Base-by-base conservation (phyloP, 2,329 filamentous ascomycete species). In the Xylariaceae sp. region DNA sequence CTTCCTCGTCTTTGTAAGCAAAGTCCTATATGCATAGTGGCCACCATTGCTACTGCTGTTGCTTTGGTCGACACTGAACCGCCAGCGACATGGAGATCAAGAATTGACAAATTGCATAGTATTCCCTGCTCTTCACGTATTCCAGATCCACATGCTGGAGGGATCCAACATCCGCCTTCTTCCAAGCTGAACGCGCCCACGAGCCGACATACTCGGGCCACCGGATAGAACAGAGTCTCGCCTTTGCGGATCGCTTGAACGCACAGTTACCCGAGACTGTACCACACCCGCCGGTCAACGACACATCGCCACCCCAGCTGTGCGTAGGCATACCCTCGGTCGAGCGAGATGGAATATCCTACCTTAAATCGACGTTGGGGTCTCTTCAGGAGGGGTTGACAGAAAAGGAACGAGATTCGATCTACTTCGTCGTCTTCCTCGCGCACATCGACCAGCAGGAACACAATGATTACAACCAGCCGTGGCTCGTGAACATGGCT, bases 271-370 rank as follows among this genome's bases (percentile, higher is more conserved):
- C 27, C 27, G 43, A 32, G 11, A 16, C 39, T 10, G 27, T 34
- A 12, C 17, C 22, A 20, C 39, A 32, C n/a, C 19, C 19, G 12
- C 20, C 23, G 4, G 23, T 14, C 14, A 37, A 19, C 22, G 21
- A 21, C 6, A 37, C 4, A 5, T 5, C 3, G 20, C 8, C 42
- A 2, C 54, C 54, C 14, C 48, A 55, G 20, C 17, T 59, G 21
- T 59, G 55, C 37, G 45, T 59, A n/a, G 56, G 51, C 11, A 44
- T 59, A 14, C 34, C 47, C 3, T 56, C 55, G 3, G 55, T 59
- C 2, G 22, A 45, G 20, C 34, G 56, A 44, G 36, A 54, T 8
- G 55, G 54, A 3, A 50, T 58, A 21, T 55, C 55, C 2, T 59
- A 57, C 27, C 42, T 59, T 8, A 55, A 55, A 17, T 41, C 43